phyloP scores from a whole-genome alignment of 2,329 filamentous ascomycete genomes.

The Claviceps maximensis region DNA sequence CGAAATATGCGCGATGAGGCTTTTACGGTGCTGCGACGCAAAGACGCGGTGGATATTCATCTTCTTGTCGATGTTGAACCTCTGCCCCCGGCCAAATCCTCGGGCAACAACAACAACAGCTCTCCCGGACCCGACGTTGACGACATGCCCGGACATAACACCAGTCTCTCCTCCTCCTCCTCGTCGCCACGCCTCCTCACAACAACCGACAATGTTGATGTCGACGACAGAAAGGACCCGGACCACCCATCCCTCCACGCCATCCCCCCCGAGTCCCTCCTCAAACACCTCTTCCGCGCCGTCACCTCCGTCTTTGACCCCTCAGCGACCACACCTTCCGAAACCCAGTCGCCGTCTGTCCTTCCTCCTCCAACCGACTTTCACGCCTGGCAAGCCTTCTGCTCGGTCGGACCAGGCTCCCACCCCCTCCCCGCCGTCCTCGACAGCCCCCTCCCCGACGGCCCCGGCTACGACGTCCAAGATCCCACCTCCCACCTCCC shows the following conservation, averaged over 20 bases:
- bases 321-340: constrained; percentile 17
- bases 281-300: constrained; percentile 33
- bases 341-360: constrained; percentile 15
- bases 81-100: constrained; percentile 12
- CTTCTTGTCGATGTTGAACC: constrained; percentile 30
- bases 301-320: constrained; percentile 31
- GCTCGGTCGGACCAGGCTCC: constrained; percentile 43
- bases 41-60: constrained; percentile 59
- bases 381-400: constrained; percentile 36
- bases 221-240: background rate
- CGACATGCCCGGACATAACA: background rate
- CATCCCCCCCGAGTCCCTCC: constrained; percentile 25
- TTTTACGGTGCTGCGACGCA: constrained; percentile 66
- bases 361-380: constrained; percentile 25
- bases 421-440: constrained; percentile 55
- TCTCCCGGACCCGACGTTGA: background rate
- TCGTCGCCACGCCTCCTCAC: constrained; percentile 10
- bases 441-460: constrained; percentile 36
- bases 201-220: background rate
- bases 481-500: constrained; percentile 34
- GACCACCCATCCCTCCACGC: background rate
- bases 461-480: constrained; percentile 26
- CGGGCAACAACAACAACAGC: constrained; percentile 4
- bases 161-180: constrained; percentile 3
- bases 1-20: constrained; percentile 69